Evolutionary conservation across 2,329 filamentous ascomycete genomes (phyloP).

Genomic region (Xenosphaeropsis pyriputrescens): DNA sequence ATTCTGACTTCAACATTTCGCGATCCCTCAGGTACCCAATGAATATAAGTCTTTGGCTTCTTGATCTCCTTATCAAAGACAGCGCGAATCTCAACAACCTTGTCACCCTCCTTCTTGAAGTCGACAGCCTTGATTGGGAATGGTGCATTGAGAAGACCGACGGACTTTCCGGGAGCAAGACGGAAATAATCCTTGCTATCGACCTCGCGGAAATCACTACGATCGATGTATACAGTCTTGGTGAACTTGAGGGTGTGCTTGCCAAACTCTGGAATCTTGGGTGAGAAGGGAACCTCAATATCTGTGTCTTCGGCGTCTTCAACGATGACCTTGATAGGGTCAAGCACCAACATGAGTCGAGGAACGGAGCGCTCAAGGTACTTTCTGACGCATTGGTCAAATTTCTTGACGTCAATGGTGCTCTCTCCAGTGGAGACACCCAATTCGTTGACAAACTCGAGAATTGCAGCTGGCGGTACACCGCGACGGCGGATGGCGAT

Average conservation of each 20-base stretch:
- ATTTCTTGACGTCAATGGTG: slow-evolving; percentile 66
- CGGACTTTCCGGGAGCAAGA: slow-evolving; percentile 58
- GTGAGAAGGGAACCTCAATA: slow-evolving; percentile 60
- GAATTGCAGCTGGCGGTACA: slow-evolving; percentile 74
- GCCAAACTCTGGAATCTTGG: slow-evolving; percentile 60
- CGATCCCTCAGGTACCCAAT: slow-evolving; percentile 69
- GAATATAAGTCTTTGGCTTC: slow-evolving; percentile 71
- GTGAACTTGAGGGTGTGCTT: slow-evolving; percentile 50
- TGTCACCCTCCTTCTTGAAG: slow-evolving; percentile 52
- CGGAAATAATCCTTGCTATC: slow-evolving; percentile 66
- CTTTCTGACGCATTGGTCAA: slow-evolving; percentile 72
- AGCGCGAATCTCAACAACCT: slow-evolving; percentile 51
- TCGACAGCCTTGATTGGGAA: slow-evolving; percentile 54
- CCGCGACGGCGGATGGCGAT: slow-evolving; percentile 73
- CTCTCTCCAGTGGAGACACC: slow-evolving; percentile 75
- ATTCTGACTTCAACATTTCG: slow-evolving; percentile 61
- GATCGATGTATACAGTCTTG: slow-evolving; percentile 72
- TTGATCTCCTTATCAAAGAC: slow-evolving; percentile 57
- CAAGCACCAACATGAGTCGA: slow-evolving; percentile 76
- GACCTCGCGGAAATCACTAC: slow-evolving; percentile 60
- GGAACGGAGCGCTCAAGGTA: slow-evolving; percentile 84
- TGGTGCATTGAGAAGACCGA: slow-evolving; percentile 58
- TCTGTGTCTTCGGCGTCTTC: slow-evolving; percentile 62
- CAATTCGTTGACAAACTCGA: slow-evolving; percentile 82
- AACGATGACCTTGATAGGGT: slow-evolving; percentile 71